Evolutionary conservation across 2,329 filamentous ascomycete species (phyloP).

Genomic region (Neopestalotiopsis rosae): DNA sequence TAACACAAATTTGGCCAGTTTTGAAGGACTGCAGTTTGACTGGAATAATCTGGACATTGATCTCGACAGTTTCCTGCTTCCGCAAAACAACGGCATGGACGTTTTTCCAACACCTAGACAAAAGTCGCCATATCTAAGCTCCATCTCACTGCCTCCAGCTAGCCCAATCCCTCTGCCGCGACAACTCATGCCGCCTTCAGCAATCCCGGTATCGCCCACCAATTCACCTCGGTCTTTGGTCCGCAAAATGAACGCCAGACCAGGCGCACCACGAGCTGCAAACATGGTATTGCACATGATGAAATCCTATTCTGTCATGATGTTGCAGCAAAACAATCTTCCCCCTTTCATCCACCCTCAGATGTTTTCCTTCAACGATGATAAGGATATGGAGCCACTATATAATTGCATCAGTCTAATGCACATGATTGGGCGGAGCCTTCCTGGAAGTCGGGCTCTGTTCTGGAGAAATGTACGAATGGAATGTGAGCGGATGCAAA

Average conservation of each 20-base stretch:
- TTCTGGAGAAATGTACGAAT: conserved; percentile 50
- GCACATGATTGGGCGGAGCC: conserved; percentile 41
- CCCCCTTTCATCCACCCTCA: conserved; percentile 49
- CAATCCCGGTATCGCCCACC: conserved; percentile 32
- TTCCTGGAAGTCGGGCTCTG: conserved; percentile 42
- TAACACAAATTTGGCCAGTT: not conserved
- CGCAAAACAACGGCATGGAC: not conserved
- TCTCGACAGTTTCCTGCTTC: not conserved
- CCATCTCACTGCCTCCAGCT: not conserved
- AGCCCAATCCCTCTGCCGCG: conserved; percentile 22
- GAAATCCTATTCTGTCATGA: conserved; percentile 47
- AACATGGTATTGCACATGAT: conserved; percentile 44
- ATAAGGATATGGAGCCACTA: conserved; percentile 40
- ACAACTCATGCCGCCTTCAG: conserved; percentile 9
- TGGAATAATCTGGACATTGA: not conserved
- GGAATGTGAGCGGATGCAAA: conserved; percentile 46
- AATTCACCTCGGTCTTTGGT: conserved; percentile 32
- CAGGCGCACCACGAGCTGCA: conserved; percentile 38
- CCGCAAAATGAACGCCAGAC: conserved; percentile 29
- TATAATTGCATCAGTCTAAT: conserved; percentile 47
- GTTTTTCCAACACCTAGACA: no score
- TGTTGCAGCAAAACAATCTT: conserved; percentile 41
- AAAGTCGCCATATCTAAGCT: not conserved
- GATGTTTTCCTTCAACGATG: conserved; percentile 28
- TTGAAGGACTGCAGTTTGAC: not conserved